A percentile compares a stretch with the other conserved stretches of the same genome.
phyloP scores from a whole-genome alignment of 768 basidiomycete species.

The Macrolepiota albuminosa region DNA sequence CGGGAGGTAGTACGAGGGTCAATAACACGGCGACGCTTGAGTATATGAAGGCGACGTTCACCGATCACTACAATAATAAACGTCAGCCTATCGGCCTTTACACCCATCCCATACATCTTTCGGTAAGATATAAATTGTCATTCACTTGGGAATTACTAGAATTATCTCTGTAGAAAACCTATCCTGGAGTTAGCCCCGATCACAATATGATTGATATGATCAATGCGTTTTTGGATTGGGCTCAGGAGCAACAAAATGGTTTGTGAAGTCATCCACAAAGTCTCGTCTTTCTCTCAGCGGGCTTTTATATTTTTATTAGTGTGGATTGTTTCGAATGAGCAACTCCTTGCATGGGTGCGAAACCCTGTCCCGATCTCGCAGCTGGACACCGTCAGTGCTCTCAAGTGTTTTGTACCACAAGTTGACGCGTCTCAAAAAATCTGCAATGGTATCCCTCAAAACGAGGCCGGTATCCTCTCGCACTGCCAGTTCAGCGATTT shows the following conservation, averaged over 20 bases:
- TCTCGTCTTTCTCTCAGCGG: neutral
- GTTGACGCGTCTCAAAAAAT: constrained; percentile 51
- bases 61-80: constrained; percentile 66
- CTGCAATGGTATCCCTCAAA: constrained; percentile 73
- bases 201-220: constrained; percentile 64
- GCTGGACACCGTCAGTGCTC: constrained; percentile 44
- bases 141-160: neutral
- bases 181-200: constrained; percentile 50
- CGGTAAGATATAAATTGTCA: constrained; percentile 30
- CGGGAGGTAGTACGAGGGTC: constrained; percentile 43
- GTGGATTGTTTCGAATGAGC: constrained; percentile 70
- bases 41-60: constrained; percentile 75
- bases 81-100: constrained; percentile 79
- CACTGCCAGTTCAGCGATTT: constrained; percentile 69
- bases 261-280: constrained; percentile 10
- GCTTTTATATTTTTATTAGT: constrained; percentile 30
- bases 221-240: constrained; percentile 80
- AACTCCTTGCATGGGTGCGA: constrained; percentile 70
- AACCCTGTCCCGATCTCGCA: constrained; percentile 64
- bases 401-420: constrained; percentile 63
- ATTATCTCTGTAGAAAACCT: constrained; percentile 34
- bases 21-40: constrained; percentile 62
- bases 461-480: constrained; percentile 56
- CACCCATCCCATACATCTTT: constrained; percentile 76
- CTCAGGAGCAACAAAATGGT: constrained; percentile 65